Base-by-base conservation (phyloP, 164 flowering plant species). In the Piper longum region DNA sequence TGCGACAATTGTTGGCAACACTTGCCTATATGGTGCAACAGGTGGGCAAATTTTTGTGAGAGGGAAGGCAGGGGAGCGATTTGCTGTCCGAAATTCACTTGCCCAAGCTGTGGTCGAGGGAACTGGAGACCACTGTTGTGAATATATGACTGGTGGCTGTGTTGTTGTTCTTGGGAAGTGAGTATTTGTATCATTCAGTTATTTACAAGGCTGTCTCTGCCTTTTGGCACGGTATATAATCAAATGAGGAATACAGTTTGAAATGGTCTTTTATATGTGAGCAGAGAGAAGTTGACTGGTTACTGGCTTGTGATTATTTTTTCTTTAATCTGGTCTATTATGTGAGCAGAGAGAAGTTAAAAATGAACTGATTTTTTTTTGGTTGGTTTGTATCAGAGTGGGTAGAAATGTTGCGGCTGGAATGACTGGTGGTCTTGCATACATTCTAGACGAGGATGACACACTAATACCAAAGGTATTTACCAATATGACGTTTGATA, bases 81-180 rank as follows among this genome's bases (percentile, higher is more conserved):
- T 93, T 81, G 99, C 97, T 40, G 99, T 93, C 7, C 80, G 99
- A 73, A 93, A 93, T 74, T 93, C 97, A 62, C 96, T 93, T 67
- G 95, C 95, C 66, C 62, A 93, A 73, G 97, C 99, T 12, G 96
- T 93, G 39, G 95, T 90, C 52, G 97, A 93, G 75, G 97, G 97
- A 59, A 83, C 99, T 66, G 96, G 97, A 64, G 99, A 93, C 66
- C 99, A 90, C 71, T 88, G 95, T 68, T 90, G 96, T 65, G 99
- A 93, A 77, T 93, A 93, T 80, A 90, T 93, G 97, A 93, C 97
- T 41, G 99, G 99, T 16, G 99, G 99, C 61, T 90, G 99, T 71
- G 96, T 93, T 54, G 87, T 90, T 39, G 83, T 93, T 39, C 89
- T 93, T 64, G 99, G 99, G 69, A 93, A 93, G 99, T 93, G 68